These are phyloP conservation scores for Elsinoe ampelina DNA, from an alignment of 2,329 filamentous ascomycete genomes.

Conservation along the genomic window DNA sequence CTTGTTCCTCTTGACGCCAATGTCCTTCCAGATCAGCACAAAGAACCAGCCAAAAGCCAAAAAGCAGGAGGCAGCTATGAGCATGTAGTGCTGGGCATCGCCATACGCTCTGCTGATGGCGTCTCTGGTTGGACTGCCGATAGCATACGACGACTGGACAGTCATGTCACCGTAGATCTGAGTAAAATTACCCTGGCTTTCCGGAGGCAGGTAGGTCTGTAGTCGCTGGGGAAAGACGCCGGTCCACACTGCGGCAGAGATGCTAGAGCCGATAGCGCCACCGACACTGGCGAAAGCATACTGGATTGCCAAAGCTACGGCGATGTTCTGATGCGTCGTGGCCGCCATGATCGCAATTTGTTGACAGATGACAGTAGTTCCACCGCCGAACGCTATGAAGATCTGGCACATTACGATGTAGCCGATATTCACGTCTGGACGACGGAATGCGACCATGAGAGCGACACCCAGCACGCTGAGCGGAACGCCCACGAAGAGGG, in stretches of 20 bases:
- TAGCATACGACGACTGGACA: slow-evolving; percentile 32
- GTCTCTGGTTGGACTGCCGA: slow-evolving; percentile 33
- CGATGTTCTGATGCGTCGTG: slow-evolving; percentile 25
- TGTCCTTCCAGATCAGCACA: slow-evolving; percentile 26
- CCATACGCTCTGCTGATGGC: slow-evolving; percentile 41
- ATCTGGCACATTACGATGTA: slow-evolving; percentile 49
- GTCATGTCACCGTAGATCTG: slow-evolving; percentile 29
- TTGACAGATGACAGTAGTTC: slow-evolving; percentile 45
- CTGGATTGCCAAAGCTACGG: slow-evolving; percentile 29
- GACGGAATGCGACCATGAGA: slow-evolving; percentile 30
- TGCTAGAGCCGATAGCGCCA: slow-evolving; percentile 22
- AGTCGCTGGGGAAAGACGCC: slow-evolving; percentile 16
- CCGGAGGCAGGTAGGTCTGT: slow-evolving; percentile 13
- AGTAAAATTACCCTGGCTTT: slow-evolving; percentile 20
- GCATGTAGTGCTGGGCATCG: slow-evolving; percentile 37
- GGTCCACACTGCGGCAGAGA: slow-evolving; percentile 20
- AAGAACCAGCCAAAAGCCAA: slow-evolving; percentile 23
- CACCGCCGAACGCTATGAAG: slow-evolving; percentile 46
- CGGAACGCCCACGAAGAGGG: slow-evolving; percentile 27
- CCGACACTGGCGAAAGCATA: slow-evolving; percentile 25
- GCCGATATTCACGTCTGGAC: slow-evolving; percentile 33
- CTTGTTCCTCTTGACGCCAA: slow-evolving; percentile 27
- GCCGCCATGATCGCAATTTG: slow-evolving; percentile 49
- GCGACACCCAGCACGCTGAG: slow-evolving; percentile 27
- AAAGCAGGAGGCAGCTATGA: slow-evolving; percentile 29